Evolutionary conservation across 495 filamentous ascomycete species (phyloP).

Genomic region (Trichoderma gamsii): DNA sequence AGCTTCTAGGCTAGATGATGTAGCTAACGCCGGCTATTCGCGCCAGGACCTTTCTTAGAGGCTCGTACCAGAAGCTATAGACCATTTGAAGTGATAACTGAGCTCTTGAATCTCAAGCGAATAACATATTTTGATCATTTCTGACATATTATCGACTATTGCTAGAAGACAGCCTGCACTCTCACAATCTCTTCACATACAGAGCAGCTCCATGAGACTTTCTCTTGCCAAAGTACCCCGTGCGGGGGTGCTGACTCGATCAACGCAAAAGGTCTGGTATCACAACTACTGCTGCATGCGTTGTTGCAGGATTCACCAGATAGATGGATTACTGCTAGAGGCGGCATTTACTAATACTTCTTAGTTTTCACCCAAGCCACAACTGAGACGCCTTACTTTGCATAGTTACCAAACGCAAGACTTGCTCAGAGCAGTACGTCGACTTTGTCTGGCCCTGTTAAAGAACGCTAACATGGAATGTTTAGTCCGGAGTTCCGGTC

Average conservation of each 20-base stretch:
- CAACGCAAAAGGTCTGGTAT: not conserved
- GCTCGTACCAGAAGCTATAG: too few relatives aligned
- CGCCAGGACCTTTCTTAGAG: too few relatives aligned
- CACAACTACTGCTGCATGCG: not conserved
- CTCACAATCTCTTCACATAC: too few relatives aligned
- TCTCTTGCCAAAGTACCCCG: not conserved
- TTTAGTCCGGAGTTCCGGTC: not conserved
- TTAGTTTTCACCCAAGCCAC: not conserved
- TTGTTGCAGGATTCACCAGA: not conserved
- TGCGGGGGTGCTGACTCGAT: not conserved
- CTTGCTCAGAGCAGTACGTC: constrained; percentile 7
- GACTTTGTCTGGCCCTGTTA: not conserved
- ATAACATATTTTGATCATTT: too few relatives aligned
- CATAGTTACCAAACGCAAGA: constrained; percentile 10
- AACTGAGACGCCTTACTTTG: constrained; percentile 1
- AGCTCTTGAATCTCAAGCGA: too few relatives aligned
- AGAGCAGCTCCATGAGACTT: not conserved
- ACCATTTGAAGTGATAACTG: too few relatives aligned
- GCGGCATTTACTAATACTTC: not conserved
- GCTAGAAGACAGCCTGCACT: too few relatives aligned
- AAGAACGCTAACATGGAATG: not conserved
- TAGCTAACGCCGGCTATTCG: too few relatives aligned
- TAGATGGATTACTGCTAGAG: not conserved
- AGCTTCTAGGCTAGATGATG: too few relatives aligned
- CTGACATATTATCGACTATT: too few relatives aligned